Evolutionary conservation across 164 flowering plant genomes (phyloP).

Genomic region (Liriodendron chinense): DNA sequence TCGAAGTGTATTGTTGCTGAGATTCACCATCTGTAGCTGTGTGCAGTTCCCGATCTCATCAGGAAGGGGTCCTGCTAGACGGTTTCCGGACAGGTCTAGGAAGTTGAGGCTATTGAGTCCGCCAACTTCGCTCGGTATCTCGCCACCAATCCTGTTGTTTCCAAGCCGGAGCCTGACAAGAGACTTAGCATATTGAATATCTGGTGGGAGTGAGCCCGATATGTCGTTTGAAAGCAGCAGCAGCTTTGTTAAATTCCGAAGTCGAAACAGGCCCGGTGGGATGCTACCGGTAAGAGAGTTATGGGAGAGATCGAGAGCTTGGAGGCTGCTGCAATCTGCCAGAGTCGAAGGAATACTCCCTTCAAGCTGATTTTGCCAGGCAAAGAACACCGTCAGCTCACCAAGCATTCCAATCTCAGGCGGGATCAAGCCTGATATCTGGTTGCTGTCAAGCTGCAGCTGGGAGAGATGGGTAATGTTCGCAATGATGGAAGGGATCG

Average conservation of each 20-base stretch:
- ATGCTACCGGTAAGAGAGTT: conserved; percentile 64
- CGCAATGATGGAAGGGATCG: conserved; percentile 53
- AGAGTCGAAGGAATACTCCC: conserved; percentile 65
- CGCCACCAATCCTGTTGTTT: conserved; percentile 61
- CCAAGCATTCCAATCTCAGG: conserved; percentile 50
- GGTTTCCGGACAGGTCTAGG: conserved; percentile 68
- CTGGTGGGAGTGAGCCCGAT: conserved; percentile 71
- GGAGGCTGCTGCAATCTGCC: conserved; percentile 41
- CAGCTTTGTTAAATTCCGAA: conserved; percentile 70
- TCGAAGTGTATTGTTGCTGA: conserved; percentile 57
- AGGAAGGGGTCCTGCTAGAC: conserved; percentile 58
- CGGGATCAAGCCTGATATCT: conserved; percentile 67
- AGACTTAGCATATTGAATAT: conserved; percentile 62
- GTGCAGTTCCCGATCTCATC: conserved; percentile 64
- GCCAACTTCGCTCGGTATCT: conserved; percentile 65
- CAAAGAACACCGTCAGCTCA: conserved; percentile 50
- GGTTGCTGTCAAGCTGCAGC: conserved; percentile 61
- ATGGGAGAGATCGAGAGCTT: conserved; percentile 66
- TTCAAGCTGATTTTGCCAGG: conserved; percentile 71
- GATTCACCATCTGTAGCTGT: conserved; percentile 54
- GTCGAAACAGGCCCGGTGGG: conserved; percentile 65
- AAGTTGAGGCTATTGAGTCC: conserved; percentile 51
- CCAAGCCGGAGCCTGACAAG: conserved; percentile 66
- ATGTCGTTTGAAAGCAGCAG: conserved; percentile 71
- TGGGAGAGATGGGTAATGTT: conserved; percentile 46